Evolutionary conservation across 345 rosid species (phyloP).

Genomic region (Mercurialis annua): DNA sequence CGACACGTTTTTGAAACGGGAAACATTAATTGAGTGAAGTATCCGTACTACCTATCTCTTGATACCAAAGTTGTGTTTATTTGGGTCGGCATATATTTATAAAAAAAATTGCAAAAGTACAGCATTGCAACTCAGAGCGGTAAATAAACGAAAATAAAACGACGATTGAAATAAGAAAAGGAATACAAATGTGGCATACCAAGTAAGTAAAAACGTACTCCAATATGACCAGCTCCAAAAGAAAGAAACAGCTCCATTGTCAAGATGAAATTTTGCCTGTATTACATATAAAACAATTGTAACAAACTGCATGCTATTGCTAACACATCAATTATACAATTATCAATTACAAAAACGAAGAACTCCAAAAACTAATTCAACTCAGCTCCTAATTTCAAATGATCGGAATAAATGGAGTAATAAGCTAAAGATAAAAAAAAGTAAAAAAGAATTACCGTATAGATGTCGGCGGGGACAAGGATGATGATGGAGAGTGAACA

Average conservation of each 20-base stretch:
- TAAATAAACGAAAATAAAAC: not conserved
- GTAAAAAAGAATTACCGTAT: conserved; percentile 49
- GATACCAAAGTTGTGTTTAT: no score
- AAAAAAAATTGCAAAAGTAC: no score
- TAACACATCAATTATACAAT: no score
- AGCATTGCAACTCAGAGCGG: not conserved
- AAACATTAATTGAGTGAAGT: no score
- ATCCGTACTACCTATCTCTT: no score
- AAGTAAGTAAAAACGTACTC: conserved; percentile 96
- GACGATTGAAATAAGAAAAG: not conserved
- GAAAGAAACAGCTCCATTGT: conserved; percentile 67
- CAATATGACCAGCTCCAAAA: conserved; percentile 99
- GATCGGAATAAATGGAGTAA: no score
- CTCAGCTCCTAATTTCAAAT: not conserved
- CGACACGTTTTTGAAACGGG: no score
- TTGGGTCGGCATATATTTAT: no score
- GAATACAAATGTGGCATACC: conserved; percentile 45
- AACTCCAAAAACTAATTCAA: not conserved
- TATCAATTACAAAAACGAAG: no score
- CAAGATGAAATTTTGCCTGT: conserved; percentile 52
- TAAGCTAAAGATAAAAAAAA: not conserved
- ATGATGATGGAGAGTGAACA: conserved; percentile 94
- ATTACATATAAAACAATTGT: conserved; percentile 1
- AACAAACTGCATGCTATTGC: not conserved
- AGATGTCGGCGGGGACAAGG: conserved; percentile 97